These are phyloP conservation scores for Aspergillus persii DNA, from an alignment of 2,329 filamentous ascomycete genomes.

Conservation along the genomic window DNA sequence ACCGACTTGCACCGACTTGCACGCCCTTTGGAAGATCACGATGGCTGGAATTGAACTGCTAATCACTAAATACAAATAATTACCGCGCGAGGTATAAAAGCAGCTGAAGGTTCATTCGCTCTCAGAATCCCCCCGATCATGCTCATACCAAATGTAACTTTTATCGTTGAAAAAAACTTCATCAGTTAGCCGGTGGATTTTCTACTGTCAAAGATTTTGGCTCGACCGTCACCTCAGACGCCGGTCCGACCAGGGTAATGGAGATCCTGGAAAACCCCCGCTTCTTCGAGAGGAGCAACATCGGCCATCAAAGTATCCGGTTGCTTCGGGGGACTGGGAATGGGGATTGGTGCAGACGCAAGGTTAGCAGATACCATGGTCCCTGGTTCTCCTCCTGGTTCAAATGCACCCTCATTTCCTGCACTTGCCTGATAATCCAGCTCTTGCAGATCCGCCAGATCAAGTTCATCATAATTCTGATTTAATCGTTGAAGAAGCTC, in stretches of 20 bases:
- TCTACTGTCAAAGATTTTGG: neutral
- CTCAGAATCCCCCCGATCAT: neutral
- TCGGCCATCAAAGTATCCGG: slow-evolving; percentile 12
- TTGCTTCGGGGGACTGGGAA: slow-evolving; percentile 19
- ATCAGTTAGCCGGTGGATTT: neutral
- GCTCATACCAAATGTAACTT: neutral
- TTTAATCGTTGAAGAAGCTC: slow-evolving; percentile 38
- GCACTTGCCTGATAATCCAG: slow-evolving; percentile 22
- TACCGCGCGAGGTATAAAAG: neutral
- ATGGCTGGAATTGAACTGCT: neutral
- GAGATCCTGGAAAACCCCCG: neutral
- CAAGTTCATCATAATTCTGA: slow-evolving; percentile 33
- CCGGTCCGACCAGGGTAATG: slow-evolving; percentile 3
- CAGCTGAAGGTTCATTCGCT: neutral
- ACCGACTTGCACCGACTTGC: neutral
- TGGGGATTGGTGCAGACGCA: slow-evolving; percentile 18
- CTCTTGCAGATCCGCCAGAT: slow-evolving; percentile 29
- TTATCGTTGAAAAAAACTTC: neutral
- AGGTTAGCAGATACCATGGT: slow-evolving; percentile 3
- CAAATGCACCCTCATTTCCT: slow-evolving; percentile 10
- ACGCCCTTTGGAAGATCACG: neutral
- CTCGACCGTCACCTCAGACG: neutral
- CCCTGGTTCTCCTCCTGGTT: neutral
- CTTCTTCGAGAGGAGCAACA: slow-evolving; percentile 5
- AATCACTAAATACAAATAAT: neutral